A percentile compares a stretch with the other conserved stretches of the same genome.
Evolutionary conservation across 345 rosid species (phyloP).

Genomic region (Brassica rapa): DNA sequence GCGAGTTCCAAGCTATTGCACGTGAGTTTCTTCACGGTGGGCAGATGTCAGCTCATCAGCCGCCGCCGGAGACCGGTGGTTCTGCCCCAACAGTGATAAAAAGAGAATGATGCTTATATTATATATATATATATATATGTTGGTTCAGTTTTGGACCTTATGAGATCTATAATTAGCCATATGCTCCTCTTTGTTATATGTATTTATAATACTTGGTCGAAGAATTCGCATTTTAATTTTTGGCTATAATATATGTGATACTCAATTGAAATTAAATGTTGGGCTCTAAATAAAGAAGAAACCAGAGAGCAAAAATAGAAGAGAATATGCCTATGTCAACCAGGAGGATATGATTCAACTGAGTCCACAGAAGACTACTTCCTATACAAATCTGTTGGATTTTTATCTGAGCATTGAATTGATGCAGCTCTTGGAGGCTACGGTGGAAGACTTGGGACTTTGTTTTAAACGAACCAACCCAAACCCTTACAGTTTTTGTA

Average conservation of each 20-base stretch:
- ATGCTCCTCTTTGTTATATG: constrained; percentile 17
- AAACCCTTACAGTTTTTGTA: neutral
- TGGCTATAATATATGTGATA: neutral
- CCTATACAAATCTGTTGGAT: neutral
- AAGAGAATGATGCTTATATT: constrained; percentile 30
- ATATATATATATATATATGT: neutral
- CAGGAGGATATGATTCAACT: neutral
- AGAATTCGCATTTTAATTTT: constrained; percentile 16
- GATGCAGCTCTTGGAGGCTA: neutral
- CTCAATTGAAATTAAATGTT: too few species aligned
- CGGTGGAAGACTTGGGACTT: neutral
- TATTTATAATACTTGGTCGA: constrained; percentile 5
- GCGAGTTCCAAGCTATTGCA: constrained; percentile 71
- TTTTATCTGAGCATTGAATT: neutral
- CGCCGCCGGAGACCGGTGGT: constrained; percentile 21
- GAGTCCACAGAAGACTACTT: too few species aligned
- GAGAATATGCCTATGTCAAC: neutral
- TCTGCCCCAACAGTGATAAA: constrained; percentile 22
- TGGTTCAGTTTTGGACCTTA: constrained; percentile 16
- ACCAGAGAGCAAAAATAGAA: neutral
- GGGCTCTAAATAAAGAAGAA: neutral
- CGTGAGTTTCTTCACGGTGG: constrained; percentile 60
- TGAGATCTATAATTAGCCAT: constrained; percentile 14
- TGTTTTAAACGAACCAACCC: neutral
- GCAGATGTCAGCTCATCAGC: constrained; percentile 53